Conservation (phyloP, 306 rosid genomes). For the Sicyos edulis region DNA sequence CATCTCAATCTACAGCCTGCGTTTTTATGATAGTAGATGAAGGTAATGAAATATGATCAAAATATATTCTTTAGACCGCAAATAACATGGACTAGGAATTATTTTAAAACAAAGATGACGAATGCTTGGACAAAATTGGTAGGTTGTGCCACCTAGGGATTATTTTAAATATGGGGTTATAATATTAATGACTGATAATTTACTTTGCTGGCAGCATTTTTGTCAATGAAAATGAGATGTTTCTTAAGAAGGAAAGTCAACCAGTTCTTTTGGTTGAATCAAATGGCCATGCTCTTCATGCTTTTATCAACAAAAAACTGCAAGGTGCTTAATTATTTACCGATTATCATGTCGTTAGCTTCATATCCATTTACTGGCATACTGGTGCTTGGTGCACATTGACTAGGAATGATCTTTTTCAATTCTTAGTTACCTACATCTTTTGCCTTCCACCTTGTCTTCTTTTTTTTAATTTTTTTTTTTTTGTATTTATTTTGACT, state of each 20-base stretch:
- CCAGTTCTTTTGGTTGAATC: conserved; percentile 74
- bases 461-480: too few species aligned
- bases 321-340: conserved; percentile 48
- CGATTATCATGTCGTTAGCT: not conserved
- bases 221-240: conserved; percentile 55
- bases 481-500: not conserved
- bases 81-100: too few species aligned
- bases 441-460: not conserved
- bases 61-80: too few species aligned
- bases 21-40: not conserved
- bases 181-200: conserved; percentile 13
- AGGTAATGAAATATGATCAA: too few species aligned
- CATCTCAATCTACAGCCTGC: not conserved
- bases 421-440: not conserved
- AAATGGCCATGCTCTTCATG: conserved; percentile 87
- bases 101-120: not conserved
- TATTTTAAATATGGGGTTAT: not conserved
- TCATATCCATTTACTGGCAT: not conserved
- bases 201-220: conserved; percentile 49
- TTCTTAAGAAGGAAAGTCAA: conserved; percentile 62
- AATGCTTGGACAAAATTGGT: not conserved
- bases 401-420: not conserved
- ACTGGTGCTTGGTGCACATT: not conserved
- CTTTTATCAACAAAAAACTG: conserved; percentile 67
- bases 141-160: not conserved